Percentiles rank a stretch among this genome's conserved stretches.
phyloP scores from a whole-genome alignment of 2,329 filamentous ascomycete species.

The Sporothrix inflata region DNA sequence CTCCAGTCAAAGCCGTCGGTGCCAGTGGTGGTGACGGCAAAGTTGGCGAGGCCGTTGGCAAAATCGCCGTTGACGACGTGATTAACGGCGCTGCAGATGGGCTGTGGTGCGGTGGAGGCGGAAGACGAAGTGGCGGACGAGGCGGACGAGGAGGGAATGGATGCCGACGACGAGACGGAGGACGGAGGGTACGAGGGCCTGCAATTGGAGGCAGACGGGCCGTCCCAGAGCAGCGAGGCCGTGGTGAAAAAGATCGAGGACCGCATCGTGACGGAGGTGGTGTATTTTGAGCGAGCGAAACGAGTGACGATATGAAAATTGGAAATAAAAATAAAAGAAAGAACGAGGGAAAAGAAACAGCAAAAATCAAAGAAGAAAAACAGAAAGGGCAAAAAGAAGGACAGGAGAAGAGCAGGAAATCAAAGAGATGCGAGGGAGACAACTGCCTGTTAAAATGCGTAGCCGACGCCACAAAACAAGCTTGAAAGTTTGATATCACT shows the following conservation, averaged over 20 bases:
- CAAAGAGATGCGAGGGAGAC: background rate
- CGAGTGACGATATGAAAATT: no score
- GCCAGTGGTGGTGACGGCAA: no score
- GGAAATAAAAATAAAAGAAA: background rate
- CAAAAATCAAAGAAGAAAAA: background rate
- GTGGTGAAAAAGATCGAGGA: background rate
- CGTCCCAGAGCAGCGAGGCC: background rate
- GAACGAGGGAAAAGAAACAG: background rate
- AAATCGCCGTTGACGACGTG: no score
- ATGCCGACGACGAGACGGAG: no score
- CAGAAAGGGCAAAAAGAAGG: background rate
- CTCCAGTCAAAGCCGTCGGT: no score
- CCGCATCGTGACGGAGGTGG: background rate
- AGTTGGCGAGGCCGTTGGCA: no score
- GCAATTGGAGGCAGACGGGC: background rate
- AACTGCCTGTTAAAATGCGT: background rate
- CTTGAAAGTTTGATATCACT: background rate
- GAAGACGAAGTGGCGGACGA: no score
- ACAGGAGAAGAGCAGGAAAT: background rate
- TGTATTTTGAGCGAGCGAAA: no score
- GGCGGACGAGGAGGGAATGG: no score
- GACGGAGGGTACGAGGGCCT: background rate
- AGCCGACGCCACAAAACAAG: background rate
- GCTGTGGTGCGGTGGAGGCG: no score
- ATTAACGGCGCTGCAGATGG: no score